Evolutionary conservation across 169 alveolate genomes (phyloP).

Genomic region (Eimeria acervulina): DNA sequence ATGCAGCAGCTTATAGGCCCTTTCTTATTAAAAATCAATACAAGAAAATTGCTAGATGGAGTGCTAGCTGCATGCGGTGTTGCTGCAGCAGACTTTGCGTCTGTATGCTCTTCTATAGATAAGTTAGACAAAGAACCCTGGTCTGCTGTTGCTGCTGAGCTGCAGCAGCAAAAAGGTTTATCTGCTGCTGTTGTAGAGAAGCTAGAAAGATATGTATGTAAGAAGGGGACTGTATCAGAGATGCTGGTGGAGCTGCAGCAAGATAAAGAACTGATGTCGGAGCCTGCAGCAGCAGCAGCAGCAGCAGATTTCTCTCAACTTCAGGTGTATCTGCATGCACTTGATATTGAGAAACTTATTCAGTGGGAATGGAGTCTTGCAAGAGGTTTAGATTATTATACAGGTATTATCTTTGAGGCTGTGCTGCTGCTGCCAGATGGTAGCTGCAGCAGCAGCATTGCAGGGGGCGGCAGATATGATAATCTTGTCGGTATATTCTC

Average conservation of each 20-base stretch:
- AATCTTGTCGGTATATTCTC: conserved; percentile 95
- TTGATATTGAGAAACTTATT: conserved; percentile 71
- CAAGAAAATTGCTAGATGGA: conserved; percentile 95
- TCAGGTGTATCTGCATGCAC: conserved; percentile 83
- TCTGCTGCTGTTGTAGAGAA: conserved; percentile 82
- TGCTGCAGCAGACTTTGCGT: conserved; percentile 92
- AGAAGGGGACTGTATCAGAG: neutral
- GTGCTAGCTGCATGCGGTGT: conserved; percentile 93
- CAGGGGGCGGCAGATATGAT: conserved; percentile 99
- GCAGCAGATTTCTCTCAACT: conserved; percentile 88
- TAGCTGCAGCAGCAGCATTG: conserved; percentile 94
- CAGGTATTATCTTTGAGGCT: conserved; percentile 98
- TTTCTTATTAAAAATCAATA: conserved; percentile 95
- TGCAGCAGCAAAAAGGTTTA: conserved; percentile 94
- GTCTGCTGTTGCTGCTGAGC: too few relatives aligned
- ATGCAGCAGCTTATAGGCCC: conserved; percentile 90
- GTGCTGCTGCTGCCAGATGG: conserved; percentile 90
- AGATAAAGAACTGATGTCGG: conserved; percentile 80
- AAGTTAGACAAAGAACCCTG: conserved; percentile 98
- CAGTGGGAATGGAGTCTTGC: conserved; percentile 96
- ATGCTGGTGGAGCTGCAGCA: conserved; percentile 79
- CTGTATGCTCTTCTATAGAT: conserved; percentile 97
- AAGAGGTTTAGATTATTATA: conserved; percentile 98
- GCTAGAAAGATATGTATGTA: conserved; percentile 24
- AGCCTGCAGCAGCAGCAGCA: too few relatives aligned